Evolutionary conservation across 164 flowering plant species (phyloP), one percentile per base, ranked within the genome.

Genomic region (Sedum album): DNA sequence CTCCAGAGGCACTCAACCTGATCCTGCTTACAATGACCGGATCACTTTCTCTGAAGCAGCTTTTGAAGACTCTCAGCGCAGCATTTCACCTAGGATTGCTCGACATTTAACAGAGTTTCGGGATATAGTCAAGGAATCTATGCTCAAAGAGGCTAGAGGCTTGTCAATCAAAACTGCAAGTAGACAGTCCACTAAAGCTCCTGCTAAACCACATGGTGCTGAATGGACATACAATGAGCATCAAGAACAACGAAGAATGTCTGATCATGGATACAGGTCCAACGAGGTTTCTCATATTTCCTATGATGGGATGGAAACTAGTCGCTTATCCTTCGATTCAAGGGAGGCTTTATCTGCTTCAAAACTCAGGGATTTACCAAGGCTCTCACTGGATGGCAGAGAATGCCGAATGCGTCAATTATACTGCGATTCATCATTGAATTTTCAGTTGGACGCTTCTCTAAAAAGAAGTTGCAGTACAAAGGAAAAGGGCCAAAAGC

Each of bases 371-470:
- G n/a, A n/a, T n/a, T n/a, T n/a, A n/a, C n/a, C n/a, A n/a, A n/a
- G n/a, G n/a, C n/a, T 91, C 46, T 91, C 98, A 38, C 71, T 93
- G 72, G 98, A 91, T 70, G 73, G 96, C 65, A 81, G 86, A 66
- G 90, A 83, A 46, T 23, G 83, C 66, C 82, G 83, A 31, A 68
- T 77, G 76, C 73, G 76, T 69, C 70, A 75, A 71, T 75, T 75
- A 25, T 71, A 62, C n/a, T 72, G 71, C 14, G 78, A 80, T 66
- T 80, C 69, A 70, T 67, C 81, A 65, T n/a, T n/a, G n/a, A 71
- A 38, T 61, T 18, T 69, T 0, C 35, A 53, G 46, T 60, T 76
- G 28, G 79, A 70, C 71, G 78, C 73, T 51, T 73, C 71, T 31
- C 79, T 70, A 35, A n/a, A n/a, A n/a, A n/a, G n/a, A n/a, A n/a